phyloP scores from a whole-genome alignment of 2,329 filamentous ascomycete genomes.

The Leptographium radiaticola region DNA sequence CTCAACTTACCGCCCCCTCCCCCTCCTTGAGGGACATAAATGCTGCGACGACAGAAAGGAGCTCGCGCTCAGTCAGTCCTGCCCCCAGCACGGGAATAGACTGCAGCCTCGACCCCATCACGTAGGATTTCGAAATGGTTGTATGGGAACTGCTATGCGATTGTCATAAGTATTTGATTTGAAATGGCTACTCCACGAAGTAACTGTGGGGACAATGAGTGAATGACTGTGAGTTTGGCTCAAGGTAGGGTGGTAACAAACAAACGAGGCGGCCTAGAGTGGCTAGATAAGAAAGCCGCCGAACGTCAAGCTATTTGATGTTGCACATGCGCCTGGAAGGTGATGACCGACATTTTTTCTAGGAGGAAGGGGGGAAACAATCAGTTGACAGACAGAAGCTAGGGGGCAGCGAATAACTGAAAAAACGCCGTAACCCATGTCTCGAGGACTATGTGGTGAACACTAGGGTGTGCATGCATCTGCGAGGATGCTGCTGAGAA shows the following conservation, averaged over 20 bases:
- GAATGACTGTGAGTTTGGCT: too few relatives aligned
- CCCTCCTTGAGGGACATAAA: slow-evolving; percentile 2
- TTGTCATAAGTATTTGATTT: too few relatives aligned
- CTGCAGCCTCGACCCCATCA: background rate
- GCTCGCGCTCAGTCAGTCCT: slow-evolving; percentile 9
- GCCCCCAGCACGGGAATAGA: background rate
- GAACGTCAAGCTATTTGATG: background rate
- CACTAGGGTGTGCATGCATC: too few relatives aligned
- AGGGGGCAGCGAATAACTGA: too few relatives aligned
- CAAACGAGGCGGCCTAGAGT: background rate
- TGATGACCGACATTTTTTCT: background rate
- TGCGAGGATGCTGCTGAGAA: too few relatives aligned
- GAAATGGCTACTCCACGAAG: background rate
- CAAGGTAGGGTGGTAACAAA: background rate
- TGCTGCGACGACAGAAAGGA: slow-evolving; percentile 5
- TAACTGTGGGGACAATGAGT: background rate
- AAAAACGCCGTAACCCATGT: too few relatives aligned
- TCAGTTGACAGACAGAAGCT: too few relatives aligned
- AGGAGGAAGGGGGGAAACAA: too few relatives aligned
- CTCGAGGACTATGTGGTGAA: too few relatives aligned
- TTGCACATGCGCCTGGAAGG: background rate
- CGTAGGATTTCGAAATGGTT: background rate
- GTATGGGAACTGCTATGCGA: background rate
- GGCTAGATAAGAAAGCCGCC: background rate
- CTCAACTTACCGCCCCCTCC: slow-evolving; percentile 1